Base-by-base conservation (phyloP, 108 stramenopile genomes). In the Nitzschia sp. region DNA sequence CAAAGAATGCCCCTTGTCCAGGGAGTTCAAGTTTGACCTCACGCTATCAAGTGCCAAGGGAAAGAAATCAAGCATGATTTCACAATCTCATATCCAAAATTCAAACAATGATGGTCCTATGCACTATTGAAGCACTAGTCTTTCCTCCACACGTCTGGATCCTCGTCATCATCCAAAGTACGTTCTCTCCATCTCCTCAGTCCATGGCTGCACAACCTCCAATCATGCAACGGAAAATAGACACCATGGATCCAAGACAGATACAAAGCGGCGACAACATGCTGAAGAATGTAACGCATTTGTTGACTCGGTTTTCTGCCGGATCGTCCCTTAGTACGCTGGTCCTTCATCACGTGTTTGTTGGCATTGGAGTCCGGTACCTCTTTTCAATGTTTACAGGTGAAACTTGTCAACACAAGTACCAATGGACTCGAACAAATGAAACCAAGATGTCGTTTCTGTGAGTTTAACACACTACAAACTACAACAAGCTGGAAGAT, bases 331-430 rank as follows among this genome's bases (percentile, higher is more conserved):
- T 76, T 24, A 86, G 58, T 76, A 11, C 80, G 73, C 41, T 86
- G 69, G 3, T 79, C 75, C 41, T 70, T 71, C 55, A 80, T 71
- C 60, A 82, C 59, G 12, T 80, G 73, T 53, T 82, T 71, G 43
- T 73, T 83, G 56, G 81, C 86, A 69, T 86, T 65, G 63, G 76
- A 81, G 24, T n/a, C n/a, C n/a, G n/a, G n/a, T n/a, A n/a, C n/a
- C n/a, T n/a, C n/a, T n/a, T n/a, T n/a, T n/a, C n/a, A n/a, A n/a
- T n/a, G n/a, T n/a, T n/a, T n/a, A n/a, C n/a, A n/a, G n/a, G n/a
- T n/a, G n/a, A n/a, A n/a, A n/a, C n/a, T n/a, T n/a, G n/a, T n/a
- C n/a, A n/a, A n/a, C n/a, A n/a, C n/a, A n/a, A n/a, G n/a, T n/a
- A n/a, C n/a, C n/a, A n/a, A n/a, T n/a, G n/a, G n/a, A n/a, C n/a